Evolutionary conservation across 2,329 filamentous ascomycete species (phyloP).

Genomic region (Aaosphaeria pasadenensis): DNA sequence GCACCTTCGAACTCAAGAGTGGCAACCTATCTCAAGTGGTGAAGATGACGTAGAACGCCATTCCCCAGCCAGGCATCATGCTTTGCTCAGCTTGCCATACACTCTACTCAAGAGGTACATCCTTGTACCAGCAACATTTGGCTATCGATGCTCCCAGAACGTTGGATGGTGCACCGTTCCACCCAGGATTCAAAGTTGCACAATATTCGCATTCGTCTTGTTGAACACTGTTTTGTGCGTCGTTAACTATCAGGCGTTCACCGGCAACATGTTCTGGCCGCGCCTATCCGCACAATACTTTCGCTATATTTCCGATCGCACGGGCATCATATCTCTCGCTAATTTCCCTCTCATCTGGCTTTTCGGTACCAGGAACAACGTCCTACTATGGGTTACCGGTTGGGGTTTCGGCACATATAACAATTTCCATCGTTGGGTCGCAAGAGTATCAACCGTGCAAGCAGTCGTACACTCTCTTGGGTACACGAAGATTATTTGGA

Average conservation of each 20-base stretch:
- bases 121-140: constrained; percentile 44
- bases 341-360: constrained; percentile 65
- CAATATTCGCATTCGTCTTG: constrained; percentile 44
- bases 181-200: constrained; percentile 46
- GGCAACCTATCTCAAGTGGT: constrained; percentile 4
- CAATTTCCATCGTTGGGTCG: constrained; percentile 65
- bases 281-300: constrained; percentile 38
- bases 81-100: constrained; percentile 2
- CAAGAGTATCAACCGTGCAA: constrained; percentile 59
- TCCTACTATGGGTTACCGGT: constrained; percentile 64
- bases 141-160: constrained; percentile 40
- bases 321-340: constrained; percentile 61
- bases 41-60: not conserved
- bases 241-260: constrained; percentile 45
- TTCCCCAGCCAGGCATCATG: not conserved
- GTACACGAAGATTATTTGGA: constrained; percentile 51
- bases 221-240: constrained; percentile 44
- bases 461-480: constrained; percentile 62
- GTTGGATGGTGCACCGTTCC: constrained; percentile 47
- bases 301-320: constrained; percentile 62
- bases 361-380: constrained; percentile 65
- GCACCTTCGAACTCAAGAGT: constrained; percentile 4
- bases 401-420: constrained; percentile 68
- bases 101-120: constrained; percentile 32
- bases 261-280: constrained; percentile 46